Evolutionary conservation across 345 rosid genomes (phyloP).

Genomic region (Boechera divaricarpa): DNA sequence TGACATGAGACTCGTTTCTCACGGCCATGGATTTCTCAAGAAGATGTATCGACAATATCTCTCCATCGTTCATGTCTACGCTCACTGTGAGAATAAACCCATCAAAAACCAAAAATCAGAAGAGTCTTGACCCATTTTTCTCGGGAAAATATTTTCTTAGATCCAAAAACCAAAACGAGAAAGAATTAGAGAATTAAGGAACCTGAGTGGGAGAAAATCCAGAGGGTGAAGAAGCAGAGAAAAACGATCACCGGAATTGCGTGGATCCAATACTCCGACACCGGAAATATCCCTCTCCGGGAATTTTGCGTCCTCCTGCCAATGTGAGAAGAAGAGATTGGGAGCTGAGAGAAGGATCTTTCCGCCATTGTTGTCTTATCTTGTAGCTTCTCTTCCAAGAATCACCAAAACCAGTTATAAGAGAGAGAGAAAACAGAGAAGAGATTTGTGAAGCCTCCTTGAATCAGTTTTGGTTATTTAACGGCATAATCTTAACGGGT

Average conservation of each 20-base stretch:
- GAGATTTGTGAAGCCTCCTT: conserved; percentile 18
- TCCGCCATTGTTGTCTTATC: conserved; percentile 41
- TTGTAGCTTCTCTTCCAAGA: conserved; percentile 29
- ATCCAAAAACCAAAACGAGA: not conserved
- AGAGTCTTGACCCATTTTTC: not conserved
- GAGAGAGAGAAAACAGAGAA: conserved; percentile 1
- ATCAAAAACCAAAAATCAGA: not conserved
- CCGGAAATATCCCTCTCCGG: conserved; percentile 36
- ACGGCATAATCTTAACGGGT: conserved; percentile 23
- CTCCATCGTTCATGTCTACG: conserved; percentile 44
- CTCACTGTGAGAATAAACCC: conserved; percentile 27
- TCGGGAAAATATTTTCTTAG: conserved; percentile 16
- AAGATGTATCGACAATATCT: conserved; percentile 37
- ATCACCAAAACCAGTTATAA: not conserved
- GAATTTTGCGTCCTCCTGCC: conserved; percentile 36
- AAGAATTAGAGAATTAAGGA: conserved; percentile 1
- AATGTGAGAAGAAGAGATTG: conserved; percentile 44
- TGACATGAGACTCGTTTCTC: conserved; percentile 44
- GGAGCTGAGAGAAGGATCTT: conserved; percentile 46
- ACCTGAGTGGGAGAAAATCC: conserved; percentile 72
- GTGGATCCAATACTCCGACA: conserved; percentile 51
- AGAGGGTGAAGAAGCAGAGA: conserved; percentile 64
- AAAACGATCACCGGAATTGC: conserved; percentile 55
- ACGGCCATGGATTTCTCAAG: conserved; percentile 36
- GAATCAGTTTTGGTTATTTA: conserved; percentile 22